Conservation (phyloP, 768 basidiomycete genomes). For the Mycena vitilis region DNA sequence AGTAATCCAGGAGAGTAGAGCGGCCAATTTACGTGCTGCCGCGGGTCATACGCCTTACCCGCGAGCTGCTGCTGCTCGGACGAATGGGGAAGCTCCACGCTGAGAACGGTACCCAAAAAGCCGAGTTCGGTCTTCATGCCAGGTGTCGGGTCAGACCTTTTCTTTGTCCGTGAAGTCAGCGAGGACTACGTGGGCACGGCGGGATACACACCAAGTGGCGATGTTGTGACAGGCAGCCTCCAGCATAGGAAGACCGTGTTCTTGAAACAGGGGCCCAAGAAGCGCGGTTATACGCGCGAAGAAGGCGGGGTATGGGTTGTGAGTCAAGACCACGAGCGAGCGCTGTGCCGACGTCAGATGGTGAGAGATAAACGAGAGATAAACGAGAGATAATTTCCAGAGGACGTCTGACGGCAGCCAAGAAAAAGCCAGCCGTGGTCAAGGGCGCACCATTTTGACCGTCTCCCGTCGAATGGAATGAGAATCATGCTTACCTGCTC, state of each 20-base stretch:
- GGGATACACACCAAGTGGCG: constrained; percentile 75
- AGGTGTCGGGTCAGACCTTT: constrained; percentile 82
- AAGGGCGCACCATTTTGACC: no score
- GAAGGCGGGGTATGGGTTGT: constrained; percentile 84
- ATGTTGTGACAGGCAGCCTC: constrained; percentile 91
- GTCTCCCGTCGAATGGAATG: background rate
- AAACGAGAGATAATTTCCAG: background rate
- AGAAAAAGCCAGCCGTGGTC: no score
- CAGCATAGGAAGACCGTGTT: constrained; percentile 82
- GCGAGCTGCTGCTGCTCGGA: constrained; percentile 80
- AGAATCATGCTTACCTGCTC: constrained; percentile 64
- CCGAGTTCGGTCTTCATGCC: constrained; percentile 82
- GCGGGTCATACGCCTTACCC: constrained; percentile 65
- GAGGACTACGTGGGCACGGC: constrained; percentile 19
- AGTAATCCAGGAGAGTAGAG: constrained; percentile 1
- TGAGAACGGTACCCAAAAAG: constrained; percentile 82
- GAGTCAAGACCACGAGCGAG: constrained; percentile 84
- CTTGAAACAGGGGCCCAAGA: constrained; percentile 80
- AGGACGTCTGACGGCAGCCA: no score
- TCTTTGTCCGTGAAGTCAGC: constrained; percentile 55
- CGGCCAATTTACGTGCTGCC: constrained; percentile 56
- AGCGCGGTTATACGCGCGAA: constrained; percentile 76
- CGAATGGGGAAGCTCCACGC: constrained; percentile 75
- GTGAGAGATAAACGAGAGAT: background rate
- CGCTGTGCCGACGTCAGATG: constrained; percentile 53